These are phyloP conservation scores for Neurospora sp. DNA, from an alignment of 495 filamentous ascomycete species.

Conservation along the genomic window DNA sequence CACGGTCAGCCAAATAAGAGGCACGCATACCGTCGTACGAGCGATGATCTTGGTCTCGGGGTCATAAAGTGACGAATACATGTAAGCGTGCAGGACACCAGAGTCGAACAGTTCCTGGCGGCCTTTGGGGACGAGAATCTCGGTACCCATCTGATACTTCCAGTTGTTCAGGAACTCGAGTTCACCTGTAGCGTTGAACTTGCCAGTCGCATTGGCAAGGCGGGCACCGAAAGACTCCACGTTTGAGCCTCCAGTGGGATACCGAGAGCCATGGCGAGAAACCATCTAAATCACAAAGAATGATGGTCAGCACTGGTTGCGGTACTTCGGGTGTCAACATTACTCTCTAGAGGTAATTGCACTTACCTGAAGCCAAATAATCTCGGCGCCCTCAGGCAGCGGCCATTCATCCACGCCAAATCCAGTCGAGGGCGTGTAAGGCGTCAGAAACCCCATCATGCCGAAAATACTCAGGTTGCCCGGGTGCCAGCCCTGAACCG, in stretches of 20 bases:
- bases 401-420: conserved; percentile 49
- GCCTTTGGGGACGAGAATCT: conserved; percentile 51
- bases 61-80: conserved; percentile 51
- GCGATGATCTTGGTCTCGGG: conserved; percentile 51
- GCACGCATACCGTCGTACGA: conserved; percentile 47
- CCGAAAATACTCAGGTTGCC: conserved; percentile 45
- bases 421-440: conserved; percentile 35
- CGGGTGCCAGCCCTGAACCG: conserved; percentile 36
- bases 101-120: conserved; percentile 62
- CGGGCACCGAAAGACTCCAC: conserved; percentile 45
- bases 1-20: conserved; percentile 52
- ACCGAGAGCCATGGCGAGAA: conserved; percentile 69
- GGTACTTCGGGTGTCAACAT: neutral
- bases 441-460: conserved; percentile 37
- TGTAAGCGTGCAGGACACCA: conserved; percentile 51
- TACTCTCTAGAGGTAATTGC: conserved; percentile 20
- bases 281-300: conserved; percentile 52
- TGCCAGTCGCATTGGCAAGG: conserved; percentile 41
- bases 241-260: conserved; percentile 55
- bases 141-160: conserved; percentile 61
- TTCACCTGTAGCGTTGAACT: conserved; percentile 41
- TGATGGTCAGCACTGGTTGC: neutral
- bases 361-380: conserved; percentile 42
- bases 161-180: conserved; percentile 55
- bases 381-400: conserved; percentile 42